Evolutionary conservation across 2,329 filamentous ascomycete genomes (phyloP).

Genomic region (Ascocoryne sarcoides): DNA sequence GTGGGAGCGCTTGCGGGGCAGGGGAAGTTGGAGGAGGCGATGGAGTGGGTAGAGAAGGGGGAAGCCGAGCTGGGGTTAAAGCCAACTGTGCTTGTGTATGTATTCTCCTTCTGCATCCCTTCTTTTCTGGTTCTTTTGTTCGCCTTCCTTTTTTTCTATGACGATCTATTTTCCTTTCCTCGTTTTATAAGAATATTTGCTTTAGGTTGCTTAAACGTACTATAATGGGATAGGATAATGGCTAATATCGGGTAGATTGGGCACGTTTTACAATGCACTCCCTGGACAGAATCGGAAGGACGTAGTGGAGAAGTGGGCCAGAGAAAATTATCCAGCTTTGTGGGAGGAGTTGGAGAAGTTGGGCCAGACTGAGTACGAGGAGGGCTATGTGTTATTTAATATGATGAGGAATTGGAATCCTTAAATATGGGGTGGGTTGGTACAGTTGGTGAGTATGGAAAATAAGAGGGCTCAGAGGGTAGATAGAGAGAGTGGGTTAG

Average conservation of each 20-base stretch:
- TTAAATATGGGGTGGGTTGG: too few relatives aligned
- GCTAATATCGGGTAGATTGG: slow-evolving; percentile 46
- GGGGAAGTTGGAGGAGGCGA: slow-evolving; percentile 59
- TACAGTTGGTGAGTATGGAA: too few relatives aligned
- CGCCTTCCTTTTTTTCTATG: background rate
- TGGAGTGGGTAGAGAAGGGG: slow-evolving; percentile 57
- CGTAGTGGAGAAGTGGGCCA: slow-evolving; percentile 67
- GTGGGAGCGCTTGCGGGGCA: slow-evolving; percentile 67
- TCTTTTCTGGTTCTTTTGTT: background rate
- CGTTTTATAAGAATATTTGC: background rate
- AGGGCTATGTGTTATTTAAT: slow-evolving; percentile 23
- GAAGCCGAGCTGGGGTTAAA: slow-evolving; percentile 55
- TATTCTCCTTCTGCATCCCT: slow-evolving; percentile 21
- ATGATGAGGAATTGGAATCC: slow-evolving; percentile 20
- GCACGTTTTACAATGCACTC: slow-evolving; percentile 66
- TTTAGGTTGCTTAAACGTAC: background rate
- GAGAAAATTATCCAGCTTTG: slow-evolving; percentile 53
- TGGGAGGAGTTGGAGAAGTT: slow-evolving; percentile 53
- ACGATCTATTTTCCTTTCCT: background rate
- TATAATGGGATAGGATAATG: background rate
- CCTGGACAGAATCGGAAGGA: slow-evolving; percentile 56
- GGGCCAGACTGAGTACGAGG: slow-evolving; percentile 20
- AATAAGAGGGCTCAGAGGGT: too few relatives aligned
- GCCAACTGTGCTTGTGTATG: slow-evolving; percentile 65
- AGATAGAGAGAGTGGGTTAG: too few relatives aligned